A percentile compares a stretch with the other conserved stretches of the same genome.
Conservation (phyloP, 73 alveolate species). For the Paramecium octaurelia region DNA sequence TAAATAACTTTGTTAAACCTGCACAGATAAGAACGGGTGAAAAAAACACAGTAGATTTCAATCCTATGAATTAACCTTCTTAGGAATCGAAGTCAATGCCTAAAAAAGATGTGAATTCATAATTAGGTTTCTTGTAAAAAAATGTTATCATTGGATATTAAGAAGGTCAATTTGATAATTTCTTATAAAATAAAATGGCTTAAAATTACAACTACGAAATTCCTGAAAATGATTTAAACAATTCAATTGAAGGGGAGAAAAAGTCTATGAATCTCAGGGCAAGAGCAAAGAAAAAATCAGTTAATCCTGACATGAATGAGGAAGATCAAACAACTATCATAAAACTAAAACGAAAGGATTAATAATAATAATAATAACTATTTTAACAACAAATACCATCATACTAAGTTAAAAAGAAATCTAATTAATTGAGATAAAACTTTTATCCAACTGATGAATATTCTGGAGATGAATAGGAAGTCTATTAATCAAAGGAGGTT, state of each 20-base stretch:
- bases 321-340: neutral
- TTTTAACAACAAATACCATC: neutral
- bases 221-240: conserved; percentile 20
- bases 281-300: neutral
- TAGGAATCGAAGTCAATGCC: conserved; percentile 45
- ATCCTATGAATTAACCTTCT: neutral
- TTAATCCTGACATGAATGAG: conserved; percentile 1
- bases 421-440: neutral
- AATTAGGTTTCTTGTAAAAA: neutral
- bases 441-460: conserved; percentile 15
- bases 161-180: conserved; percentile 3
- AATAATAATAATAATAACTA: neutral
- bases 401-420: neutral
- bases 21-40: neutral
- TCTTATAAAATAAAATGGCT: neutral
- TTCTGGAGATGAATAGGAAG: conserved; percentile 18
- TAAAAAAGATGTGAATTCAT: conserved; percentile 4
- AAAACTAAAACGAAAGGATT: neutral
- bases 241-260: conserved; percentile 1
- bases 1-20: conserved; percentile 43
- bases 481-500: conserved; percentile 10
- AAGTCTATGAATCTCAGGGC: neutral
- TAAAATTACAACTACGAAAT: conserved; percentile 10
- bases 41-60: neutral
- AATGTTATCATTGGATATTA: conserved; percentile 13